Percentiles rank a stretch among this genome's conserved stretches.
Evolutionary conservation across 148 eudicot genomes (phyloP).

Genomic region (Persicaria maculosa): DNA sequence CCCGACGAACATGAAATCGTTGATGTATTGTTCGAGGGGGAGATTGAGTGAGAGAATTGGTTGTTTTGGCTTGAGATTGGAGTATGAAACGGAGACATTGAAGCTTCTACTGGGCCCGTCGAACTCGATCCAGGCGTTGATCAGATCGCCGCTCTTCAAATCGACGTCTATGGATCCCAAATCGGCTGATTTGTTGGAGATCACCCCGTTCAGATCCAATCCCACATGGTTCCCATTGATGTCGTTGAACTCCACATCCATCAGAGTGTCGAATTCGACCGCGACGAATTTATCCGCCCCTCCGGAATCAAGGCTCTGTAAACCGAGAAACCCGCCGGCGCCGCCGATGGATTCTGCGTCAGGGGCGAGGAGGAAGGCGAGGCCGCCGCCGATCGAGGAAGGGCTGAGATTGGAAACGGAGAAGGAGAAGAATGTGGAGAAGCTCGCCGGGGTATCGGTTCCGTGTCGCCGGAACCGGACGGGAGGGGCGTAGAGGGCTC

Average conservation of each 20-base stretch:
- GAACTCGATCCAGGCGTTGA: constrained; percentile 78
- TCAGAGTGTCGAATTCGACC: constrained; percentile 73
- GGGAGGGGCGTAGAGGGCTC: constrained; percentile 47
- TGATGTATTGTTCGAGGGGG: constrained; percentile 37
- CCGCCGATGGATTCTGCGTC: constrained; percentile 35
- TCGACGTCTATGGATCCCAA: constrained; percentile 48
- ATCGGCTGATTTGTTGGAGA: constrained; percentile 43
- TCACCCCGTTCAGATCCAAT: constrained; percentile 56
- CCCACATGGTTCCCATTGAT: constrained; percentile 87
- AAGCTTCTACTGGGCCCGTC: constrained; percentile 36
- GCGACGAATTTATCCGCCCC: constrained; percentile 42
- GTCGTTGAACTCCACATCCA: constrained; percentile 73
- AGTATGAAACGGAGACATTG: constrained; percentile 53
- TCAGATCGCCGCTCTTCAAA: constrained; percentile 63
- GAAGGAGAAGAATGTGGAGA: constrained; percentile 70
- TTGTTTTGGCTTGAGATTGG: constrained; percentile 54
- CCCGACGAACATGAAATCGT: constrained; percentile 69
- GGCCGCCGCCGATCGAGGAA: constrained; percentile 73
- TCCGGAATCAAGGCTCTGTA: constrained; percentile 19
- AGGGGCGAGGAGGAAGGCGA: constrained; percentile 64
- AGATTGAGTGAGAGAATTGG: constrained; percentile 39
- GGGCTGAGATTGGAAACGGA: constrained; percentile 57
- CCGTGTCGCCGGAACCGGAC: constrained; percentile 34
- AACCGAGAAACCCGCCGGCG: constrained; percentile 48
- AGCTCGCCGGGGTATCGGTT: constrained; percentile 24